Evolutionary conservation across 1,139 yeast species (phyloP), one percentile per base, ranked within the genome.

Genomic region (Yamadazyma oceani): DNA sequence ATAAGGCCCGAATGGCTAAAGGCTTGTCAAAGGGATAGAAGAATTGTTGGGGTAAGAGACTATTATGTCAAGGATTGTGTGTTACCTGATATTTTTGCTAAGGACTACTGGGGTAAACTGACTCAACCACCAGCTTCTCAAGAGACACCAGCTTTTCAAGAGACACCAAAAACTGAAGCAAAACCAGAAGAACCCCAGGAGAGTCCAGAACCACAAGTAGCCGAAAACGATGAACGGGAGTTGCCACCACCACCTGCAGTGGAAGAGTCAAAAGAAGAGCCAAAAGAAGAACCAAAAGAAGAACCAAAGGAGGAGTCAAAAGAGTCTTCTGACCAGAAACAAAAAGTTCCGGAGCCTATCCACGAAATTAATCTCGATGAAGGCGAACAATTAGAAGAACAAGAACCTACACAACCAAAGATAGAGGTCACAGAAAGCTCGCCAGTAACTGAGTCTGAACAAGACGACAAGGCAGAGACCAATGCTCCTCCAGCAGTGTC

Each of bases 1-100:
- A 92, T 92, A 19, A 78, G 96, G 58, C 98, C 98, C 0, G 97
- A 92, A 58, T 92, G 97, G 97, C 69, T 92, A 41, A 84, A 86
- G 61, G 97, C 97, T 0, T 92, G 98, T 66, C 95, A 88, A 53
- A 64, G 77, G 34, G 97, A 90, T 54, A 78, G 95, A 50, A 69
- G 97, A 53, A 80, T 92, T 43, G 95, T 90, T 30, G 96, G 97
- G 21, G 99, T 94, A 11, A 75, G 96, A 51, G 89, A 88, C 46
- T 86, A 84, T 51, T 85, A 85, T 51, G 68, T 85, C 24, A 71
- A 68, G 45, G 76, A 70, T 42, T 70, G 76, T 50, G 73, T 66
- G 3, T 68, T 71, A 46, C 76, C 76, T 2, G 76, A 70, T 44
- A 66, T 71, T 12, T 59, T 69, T 39, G 69, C 74, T 8, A 65